phyloP scores from a whole-genome alignment of 257 asterid genomes.

The Asclepias syriaca region DNA sequence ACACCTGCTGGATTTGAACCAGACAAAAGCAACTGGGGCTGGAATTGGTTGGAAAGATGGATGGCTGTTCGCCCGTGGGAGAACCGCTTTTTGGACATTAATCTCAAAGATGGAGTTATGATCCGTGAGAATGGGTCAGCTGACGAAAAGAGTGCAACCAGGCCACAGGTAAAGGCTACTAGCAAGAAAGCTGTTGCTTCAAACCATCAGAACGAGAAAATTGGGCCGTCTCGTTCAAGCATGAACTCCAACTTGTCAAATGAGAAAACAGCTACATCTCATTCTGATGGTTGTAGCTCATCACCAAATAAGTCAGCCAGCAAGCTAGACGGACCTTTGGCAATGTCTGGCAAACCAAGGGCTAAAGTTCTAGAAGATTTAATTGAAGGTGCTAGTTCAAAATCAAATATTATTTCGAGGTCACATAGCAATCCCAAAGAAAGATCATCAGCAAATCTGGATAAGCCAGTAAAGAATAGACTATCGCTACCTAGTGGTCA shows the following conservation, averaged over 20 bases:
- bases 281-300: slow-evolving; percentile 60
- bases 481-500: slow-evolving; percentile 76
- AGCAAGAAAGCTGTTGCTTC: slow-evolving; percentile 46
- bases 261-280: slow-evolving; percentile 49
- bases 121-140: slow-evolving; percentile 46
- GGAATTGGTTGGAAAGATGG: slow-evolving; percentile 99
- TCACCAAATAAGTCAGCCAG: slow-evolving; percentile 50
- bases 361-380: slow-evolving; percentile 55
- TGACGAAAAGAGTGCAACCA: slow-evolving; percentile 39
- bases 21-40: slow-evolving; percentile 90
- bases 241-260: slow-evolving; percentile 40
- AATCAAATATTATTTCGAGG: slow-evolving; percentile 44
- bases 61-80: slow-evolving; percentile 99
- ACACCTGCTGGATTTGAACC: slow-evolving; percentile 65
- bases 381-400: slow-evolving; percentile 63
- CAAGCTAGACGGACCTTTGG: slow-evolving; percentile 43
- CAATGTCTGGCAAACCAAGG: slow-evolving; percentile 22
- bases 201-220: slow-evolving; percentile 40
- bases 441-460: slow-evolving; percentile 50
- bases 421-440: slow-evolving; percentile 87
- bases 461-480: slow-evolving; percentile 74
- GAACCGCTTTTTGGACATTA: slow-evolving; percentile 78
- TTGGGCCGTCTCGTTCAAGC: slow-evolving; percentile 42
- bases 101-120: slow-evolving; percentile 63
- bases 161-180: slow-evolving; percentile 32